Evolutionary conservation across 2,329 filamentous ascomycete species (phyloP).

Genomic region (Tolypocladium pustulatum): DNA sequence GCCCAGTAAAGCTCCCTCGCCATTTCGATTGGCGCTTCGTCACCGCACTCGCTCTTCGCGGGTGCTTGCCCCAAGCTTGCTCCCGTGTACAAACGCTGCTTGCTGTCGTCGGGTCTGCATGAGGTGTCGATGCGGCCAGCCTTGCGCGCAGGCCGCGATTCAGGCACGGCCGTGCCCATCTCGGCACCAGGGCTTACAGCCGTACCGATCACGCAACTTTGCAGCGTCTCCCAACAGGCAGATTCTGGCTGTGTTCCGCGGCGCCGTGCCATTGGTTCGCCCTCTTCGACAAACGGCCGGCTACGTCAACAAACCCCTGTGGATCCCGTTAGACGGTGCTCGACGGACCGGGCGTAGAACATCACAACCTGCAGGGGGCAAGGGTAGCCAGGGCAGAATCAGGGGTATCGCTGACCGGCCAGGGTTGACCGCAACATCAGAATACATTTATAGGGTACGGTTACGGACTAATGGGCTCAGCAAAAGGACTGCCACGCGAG

Average conservation of each 20-base stretch:
- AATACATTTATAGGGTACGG: neutral
- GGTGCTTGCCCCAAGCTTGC: neutral
- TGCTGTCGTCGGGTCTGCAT: neutral
- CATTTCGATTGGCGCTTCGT: neutral
- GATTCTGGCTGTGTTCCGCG: neutral
- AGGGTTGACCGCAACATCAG: slow-evolving; percentile 2
- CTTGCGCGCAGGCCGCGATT: neutral
- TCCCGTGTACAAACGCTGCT: neutral
- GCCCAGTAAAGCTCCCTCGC: neutral
- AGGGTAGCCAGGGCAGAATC: neutral
- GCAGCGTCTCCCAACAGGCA: neutral
- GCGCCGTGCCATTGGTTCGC: neutral
- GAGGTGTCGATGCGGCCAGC: neutral
- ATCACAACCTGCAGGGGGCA: neutral
- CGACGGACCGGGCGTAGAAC: neutral
- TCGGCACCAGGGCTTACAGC: neutral
- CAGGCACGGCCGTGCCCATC: neutral
- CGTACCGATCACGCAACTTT: neutral
- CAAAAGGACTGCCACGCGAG: slow-evolving; percentile 10
- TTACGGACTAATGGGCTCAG: slow-evolving; percentile 1
- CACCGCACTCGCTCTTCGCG: neutral
- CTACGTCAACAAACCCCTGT: neutral
- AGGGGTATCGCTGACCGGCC: slow-evolving; percentile 3
- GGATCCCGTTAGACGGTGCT: neutral
- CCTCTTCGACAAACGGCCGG: neutral